Evolutionary conservation across 208 protist genomes (phyloP).

Genomic region (Angomonas ambiguus): DNA sequence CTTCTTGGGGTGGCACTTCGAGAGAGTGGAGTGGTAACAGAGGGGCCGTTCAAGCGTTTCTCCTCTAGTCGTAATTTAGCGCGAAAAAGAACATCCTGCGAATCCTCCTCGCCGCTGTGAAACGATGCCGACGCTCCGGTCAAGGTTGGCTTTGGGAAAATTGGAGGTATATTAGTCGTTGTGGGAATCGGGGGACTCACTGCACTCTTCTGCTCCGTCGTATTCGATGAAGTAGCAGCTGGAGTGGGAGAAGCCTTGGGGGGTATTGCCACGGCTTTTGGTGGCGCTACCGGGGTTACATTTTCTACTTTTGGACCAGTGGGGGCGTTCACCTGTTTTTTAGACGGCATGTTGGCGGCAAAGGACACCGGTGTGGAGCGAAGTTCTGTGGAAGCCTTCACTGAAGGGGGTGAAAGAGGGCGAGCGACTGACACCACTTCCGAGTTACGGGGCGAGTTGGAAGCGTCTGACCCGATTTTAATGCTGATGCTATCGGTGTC

Average conservation of each 20-base stretch:
- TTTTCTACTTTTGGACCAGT: too few relatives aligned
- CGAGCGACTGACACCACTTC: neutral
- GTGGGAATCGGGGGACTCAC: neutral
- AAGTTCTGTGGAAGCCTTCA: neutral
- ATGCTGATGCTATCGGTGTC: constrained; percentile 16
- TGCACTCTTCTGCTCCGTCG: too few relatives aligned
- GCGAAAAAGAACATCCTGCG: constrained; percentile 29
- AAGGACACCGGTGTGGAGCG: neutral
- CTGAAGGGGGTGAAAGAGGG: neutral
- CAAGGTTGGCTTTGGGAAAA: too few relatives aligned
- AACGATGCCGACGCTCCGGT: too few relatives aligned
- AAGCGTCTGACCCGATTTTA: constrained; percentile 9
- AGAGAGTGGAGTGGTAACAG: too few relatives aligned
- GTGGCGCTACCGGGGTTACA: neutral
- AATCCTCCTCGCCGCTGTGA: too few relatives aligned
- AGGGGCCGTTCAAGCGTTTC: constrained; percentile 12
- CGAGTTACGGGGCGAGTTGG: neutral
- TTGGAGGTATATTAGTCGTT: too few relatives aligned
- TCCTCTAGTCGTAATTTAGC: constrained; percentile 47
- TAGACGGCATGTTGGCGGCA: neutral
- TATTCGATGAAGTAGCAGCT: too few relatives aligned
- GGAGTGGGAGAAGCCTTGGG: neutral
- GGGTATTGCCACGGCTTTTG: neutral
- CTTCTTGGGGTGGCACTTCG: neutral
- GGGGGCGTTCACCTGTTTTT: neutral